Evolutionary conservation across 148 eudicot genomes (phyloP), one percentile per base, ranked within the genome.

Genomic region (Talinum fruticosum): DNA sequence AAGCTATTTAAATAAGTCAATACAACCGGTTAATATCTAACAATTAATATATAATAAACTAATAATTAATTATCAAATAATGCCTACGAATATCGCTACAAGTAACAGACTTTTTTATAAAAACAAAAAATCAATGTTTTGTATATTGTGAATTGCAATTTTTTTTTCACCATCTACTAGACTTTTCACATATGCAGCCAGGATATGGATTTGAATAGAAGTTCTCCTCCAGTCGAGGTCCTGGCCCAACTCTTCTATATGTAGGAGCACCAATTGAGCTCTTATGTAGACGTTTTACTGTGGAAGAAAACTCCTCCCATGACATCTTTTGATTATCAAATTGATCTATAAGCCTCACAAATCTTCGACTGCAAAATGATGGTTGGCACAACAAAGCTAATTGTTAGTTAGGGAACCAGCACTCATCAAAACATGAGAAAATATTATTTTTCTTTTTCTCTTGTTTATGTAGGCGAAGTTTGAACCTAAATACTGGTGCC

Each of bases 201-300:
- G 94, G 97, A 26, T 82, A 88, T 26, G 97, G 94, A 79, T 92
- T 92, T 38, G 94, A 90, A 34, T 90, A 89, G 35, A 89, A 90
- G 44, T 78, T 85, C 83, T 92, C 97, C 68, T 92, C 94, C 0
- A 82, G 49, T 61, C 84, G 75, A 1, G 93, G 93, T 8, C 81
- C 37, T 2, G 78, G 77, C 8, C 89, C 89, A 0, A 79, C 84
- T 75, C 66, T 23, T 74, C 97, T 83, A n/a, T 28, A 77, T 13
- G 78, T 79, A 0, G 94, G 97, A 26, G 82, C 88, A 30, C 93
- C 93, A 18, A 65, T 69, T 35, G 92, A 79, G 36, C 85, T 72
- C 4, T 41, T 34, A 36, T 92, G 97, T 64, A 88, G 62, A 3
- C 33, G 81, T 79, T 84, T 89, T 7, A 92, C 91, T 78, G 83